These are phyloP conservation scores for Arthroderma sp. DNA, from an alignment of 2,329 filamentous ascomycete genomes.

Conservation along the genomic window DNA sequence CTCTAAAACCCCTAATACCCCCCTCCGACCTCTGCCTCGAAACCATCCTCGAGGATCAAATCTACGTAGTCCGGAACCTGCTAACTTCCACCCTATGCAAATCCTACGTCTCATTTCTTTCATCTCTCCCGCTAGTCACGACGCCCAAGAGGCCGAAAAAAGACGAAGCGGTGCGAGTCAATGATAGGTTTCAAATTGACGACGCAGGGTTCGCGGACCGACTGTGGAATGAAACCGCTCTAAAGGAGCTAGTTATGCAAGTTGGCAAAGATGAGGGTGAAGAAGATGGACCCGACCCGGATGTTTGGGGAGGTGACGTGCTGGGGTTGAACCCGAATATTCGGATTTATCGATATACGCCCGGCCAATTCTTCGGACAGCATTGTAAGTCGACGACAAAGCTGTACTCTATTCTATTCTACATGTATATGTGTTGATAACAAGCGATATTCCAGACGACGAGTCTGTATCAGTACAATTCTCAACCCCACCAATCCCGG, in stretches of 20 bases:
- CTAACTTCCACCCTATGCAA: constrained; percentile 64
- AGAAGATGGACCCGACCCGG: constrained; percentile 13
- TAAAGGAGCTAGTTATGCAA: constrained; percentile 47
- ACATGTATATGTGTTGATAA: not conserved
- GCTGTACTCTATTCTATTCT: constrained; percentile 2
- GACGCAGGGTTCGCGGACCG: constrained; percentile 60
- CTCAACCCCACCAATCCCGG: constrained; percentile 37
- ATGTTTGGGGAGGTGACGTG: constrained; percentile 63
- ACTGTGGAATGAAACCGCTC: constrained; percentile 64
- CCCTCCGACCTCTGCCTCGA: constrained; percentile 50
- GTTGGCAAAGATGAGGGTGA: constrained; percentile 17
- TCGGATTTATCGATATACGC: constrained; percentile 71
- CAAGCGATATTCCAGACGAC: constrained; percentile 51
- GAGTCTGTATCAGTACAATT: constrained; percentile 65
- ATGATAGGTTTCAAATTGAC: constrained; percentile 75
- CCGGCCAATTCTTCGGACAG: constrained; percentile 81
- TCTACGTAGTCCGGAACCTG: constrained; percentile 60
- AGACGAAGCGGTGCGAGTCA: constrained; percentile 71
- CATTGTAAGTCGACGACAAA: constrained; percentile 53
- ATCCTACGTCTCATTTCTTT: constrained; percentile 61
- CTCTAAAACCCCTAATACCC: constrained; percentile 54
- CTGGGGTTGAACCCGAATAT: constrained; percentile 83
- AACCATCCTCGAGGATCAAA: constrained; percentile 48
- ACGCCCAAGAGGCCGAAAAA: constrained; percentile 67
- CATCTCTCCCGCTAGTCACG: constrained; percentile 56